These are phyloP conservation scores for Avena eriantha DNA, from an alignment of 176 grass and related monocot genomes.

Conservation along the genomic window DNA sequence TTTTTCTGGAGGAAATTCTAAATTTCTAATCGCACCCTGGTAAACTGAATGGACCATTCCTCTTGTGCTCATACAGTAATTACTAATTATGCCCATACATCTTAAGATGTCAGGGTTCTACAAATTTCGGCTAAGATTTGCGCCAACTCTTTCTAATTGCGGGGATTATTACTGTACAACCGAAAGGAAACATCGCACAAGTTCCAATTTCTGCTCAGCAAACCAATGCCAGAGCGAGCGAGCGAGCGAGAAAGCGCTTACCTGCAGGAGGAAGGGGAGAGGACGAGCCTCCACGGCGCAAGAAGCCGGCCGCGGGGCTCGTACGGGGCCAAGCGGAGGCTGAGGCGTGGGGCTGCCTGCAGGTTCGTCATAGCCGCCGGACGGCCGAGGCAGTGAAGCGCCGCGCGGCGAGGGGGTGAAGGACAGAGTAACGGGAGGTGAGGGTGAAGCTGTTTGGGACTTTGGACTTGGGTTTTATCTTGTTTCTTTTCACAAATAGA, in stretches of 20 bases:
- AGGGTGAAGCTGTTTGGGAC: slow-evolving; percentile 22
- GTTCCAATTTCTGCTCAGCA: background rate
- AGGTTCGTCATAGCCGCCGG: slow-evolving; percentile 40
- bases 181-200: background rate
- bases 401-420: background rate
- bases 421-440: background rate
- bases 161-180: background rate
- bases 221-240: slow-evolving; percentile 12
- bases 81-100: background rate
- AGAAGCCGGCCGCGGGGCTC: background rate
- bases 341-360: slow-evolving; percentile 28
- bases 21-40: background rate
- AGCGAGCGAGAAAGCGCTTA: background rate
- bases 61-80: background rate
- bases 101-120: background rate
- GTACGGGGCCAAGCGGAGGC: background rate
- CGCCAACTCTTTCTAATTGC: background rate
- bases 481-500: slow-evolving; percentile 31
- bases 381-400: background rate
- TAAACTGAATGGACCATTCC: background rate
- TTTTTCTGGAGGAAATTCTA: background rate
- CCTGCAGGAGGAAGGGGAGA: slow-evolving; percentile 37
- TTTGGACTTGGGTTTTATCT: slow-evolving; percentile 33
- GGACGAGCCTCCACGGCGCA: slow-evolving; percentile 18
- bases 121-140: background rate